A percentile compares a stretch with the other conserved stretches of the same genome.
Evolutionary conservation across 179 eudicot genomes (phyloP).

Genomic region (Amaranthus tricolor): DNA sequence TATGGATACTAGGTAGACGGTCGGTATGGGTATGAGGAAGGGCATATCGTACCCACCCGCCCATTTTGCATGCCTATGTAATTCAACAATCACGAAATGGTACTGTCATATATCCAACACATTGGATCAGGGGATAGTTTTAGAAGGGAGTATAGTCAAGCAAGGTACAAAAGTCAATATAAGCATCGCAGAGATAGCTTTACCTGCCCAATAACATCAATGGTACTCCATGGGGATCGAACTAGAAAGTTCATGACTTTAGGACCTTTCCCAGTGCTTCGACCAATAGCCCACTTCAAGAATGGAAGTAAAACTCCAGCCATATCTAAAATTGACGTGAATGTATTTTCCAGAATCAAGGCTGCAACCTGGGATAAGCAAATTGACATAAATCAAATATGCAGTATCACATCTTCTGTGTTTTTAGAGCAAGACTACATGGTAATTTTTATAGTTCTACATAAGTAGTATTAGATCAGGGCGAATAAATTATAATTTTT

Average conservation of each 20-base stretch:
- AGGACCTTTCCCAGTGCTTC: conserved; percentile 58
- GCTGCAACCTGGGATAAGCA: conserved; percentile 59
- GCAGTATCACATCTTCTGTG: not conserved
- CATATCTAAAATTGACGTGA: conserved; percentile 92
- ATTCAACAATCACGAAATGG: too few relatives aligned
- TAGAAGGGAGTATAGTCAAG: too few relatives aligned
- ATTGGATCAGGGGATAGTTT: too few relatives aligned
- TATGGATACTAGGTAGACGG: too few relatives aligned
- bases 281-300: conserved; percentile 86
- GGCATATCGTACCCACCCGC: too few relatives aligned
- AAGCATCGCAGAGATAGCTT: conserved; percentile 12
- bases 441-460: not conserved
- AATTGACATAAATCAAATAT: not conserved
- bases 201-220: conserved; percentile 84
- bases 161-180: not conserved
- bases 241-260: conserved; percentile 69
- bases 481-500: too few relatives aligned
- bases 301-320: conserved; percentile 93
- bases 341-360: conserved; percentile 79
- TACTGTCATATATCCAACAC: too few relatives aligned
- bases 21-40: too few relatives aligned
- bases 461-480: too few relatives aligned
- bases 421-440: not conserved
- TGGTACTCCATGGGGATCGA: conserved; percentile 87
- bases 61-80: too few relatives aligned